Percentiles rank a stretch among this genome's conserved stretches.
These are phyloP conservation scores for Mycosarcoma maydis DNA, from an alignment of 1,284 basidiomycete genomes.

Conservation along the genomic window DNA sequence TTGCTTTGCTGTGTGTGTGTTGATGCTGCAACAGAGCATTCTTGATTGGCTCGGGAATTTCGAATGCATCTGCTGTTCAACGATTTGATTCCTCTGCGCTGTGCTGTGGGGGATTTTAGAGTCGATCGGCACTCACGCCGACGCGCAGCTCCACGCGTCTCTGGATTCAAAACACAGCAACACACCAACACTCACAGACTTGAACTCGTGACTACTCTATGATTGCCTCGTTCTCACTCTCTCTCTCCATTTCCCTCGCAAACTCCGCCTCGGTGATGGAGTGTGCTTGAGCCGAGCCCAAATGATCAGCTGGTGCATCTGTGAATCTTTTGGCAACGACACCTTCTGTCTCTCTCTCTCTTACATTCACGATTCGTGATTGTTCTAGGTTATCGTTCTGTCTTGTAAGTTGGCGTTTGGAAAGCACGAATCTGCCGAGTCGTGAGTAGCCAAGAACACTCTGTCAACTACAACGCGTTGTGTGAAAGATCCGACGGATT, in stretches of 20 bases:
- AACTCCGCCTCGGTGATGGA: constrained; percentile 47
- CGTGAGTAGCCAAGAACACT: no score
- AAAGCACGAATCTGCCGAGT: no score
- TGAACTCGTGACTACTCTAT: no score
- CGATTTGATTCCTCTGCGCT: neutral
- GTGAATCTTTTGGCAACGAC: no score
- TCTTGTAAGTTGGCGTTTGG: no score
- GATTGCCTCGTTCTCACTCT: no score
- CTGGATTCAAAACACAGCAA: constrained; percentile 4
- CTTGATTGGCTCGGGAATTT: constrained; percentile 24
- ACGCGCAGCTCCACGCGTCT: constrained; percentile 28
- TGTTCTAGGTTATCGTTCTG: no score
- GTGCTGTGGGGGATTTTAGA: neutral
- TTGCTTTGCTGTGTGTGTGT: neutral
- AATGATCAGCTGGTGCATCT: neutral
- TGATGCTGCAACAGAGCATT: neutral
- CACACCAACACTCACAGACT: constrained; percentile 6
- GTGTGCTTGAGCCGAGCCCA: constrained; percentile 21
- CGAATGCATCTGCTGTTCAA: constrained; percentile 6
- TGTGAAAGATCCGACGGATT: no score
- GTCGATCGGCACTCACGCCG: constrained; percentile 24
- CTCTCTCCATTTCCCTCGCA: neutral
- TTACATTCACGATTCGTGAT: no score
- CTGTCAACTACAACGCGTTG: no score
- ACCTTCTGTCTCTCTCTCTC: no score